Evolutionary conservation across 2,329 filamentous ascomycete species (phyloP).

Genomic region (Aspergillus neoniger): DNA sequence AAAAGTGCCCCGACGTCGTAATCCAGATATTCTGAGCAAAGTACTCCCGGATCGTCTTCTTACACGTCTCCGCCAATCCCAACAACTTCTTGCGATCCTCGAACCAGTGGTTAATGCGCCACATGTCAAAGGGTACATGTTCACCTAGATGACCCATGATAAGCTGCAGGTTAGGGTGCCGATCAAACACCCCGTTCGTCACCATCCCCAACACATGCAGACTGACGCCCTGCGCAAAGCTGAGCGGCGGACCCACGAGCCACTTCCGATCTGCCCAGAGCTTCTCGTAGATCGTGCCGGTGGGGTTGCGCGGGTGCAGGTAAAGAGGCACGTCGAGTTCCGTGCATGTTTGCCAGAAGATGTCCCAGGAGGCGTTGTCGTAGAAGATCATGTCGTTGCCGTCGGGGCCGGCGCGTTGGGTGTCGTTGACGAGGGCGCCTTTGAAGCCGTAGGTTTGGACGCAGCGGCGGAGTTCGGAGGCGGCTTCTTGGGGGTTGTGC

Average conservation of each 20-base stretch:
- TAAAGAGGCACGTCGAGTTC: conserved; percentile 67
- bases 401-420: conserved; percentile 59
- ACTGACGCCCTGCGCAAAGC: conserved; percentile 61
- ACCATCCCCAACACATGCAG: conserved; percentile 59
- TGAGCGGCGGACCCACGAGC: conserved; percentile 61
- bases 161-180: conserved; percentile 50
- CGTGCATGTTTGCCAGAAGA: conserved; percentile 61
- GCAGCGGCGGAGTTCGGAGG: conserved; percentile 46
- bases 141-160: conserved; percentile 54
- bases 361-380: conserved; percentile 58
- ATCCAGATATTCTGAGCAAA: conserved; percentile 47
- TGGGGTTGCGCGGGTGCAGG: conserved; percentile 62
- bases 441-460: conserved; percentile 63
- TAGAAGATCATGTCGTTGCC: conserved; percentile 67
- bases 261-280: conserved; percentile 61
- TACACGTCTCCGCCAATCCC: conserved; percentile 41
- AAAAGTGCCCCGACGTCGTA: conserved; percentile 46
- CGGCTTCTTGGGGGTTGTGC: conserved; percentile 45
- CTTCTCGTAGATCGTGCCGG: conserved; percentile 58
- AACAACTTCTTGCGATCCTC: conserved; percentile 42
- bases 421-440: conserved; percentile 64
- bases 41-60: conserved; percentile 49
- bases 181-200: conserved; percentile 54
- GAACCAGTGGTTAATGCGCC: conserved; percentile 49
- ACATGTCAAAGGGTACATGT: conserved; percentile 54